phyloP scores from a whole-genome alignment of 441 rosid species.

The Metrosideros polymorpha region DNA sequence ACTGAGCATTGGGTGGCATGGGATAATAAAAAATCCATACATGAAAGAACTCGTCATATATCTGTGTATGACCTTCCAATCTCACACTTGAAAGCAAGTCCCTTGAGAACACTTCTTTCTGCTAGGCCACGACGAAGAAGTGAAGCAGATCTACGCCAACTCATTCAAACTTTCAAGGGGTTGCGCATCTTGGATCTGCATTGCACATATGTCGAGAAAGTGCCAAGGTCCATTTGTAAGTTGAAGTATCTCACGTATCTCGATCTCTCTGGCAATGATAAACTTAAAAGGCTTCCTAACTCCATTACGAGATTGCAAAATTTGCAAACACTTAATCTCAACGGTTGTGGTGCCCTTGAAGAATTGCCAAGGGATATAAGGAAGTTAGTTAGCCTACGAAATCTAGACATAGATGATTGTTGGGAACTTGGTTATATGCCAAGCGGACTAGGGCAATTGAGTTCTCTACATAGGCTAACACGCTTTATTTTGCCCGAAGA shows the following conservation, averaged over 20 bases:
- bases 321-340: neutral
- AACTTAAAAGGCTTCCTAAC: neutral
- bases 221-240: neutral
- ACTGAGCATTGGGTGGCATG: neutral
- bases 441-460: rapidly evolving
- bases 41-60: neutral
- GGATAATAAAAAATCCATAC: neutral
- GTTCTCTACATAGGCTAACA: neutral
- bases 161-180: neutral
- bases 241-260: neutral
- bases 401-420: rapidly evolving
- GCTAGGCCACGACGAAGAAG: rapidly evolving
- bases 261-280: rapidly evolving
- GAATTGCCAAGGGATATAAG: neutral
- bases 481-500: neutral
- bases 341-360: rapidly evolving
- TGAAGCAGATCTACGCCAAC: rapidly evolving
- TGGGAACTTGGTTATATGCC: rapidly evolving
- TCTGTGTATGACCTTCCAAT: neutral
- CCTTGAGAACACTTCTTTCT: neutral
- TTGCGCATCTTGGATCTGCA: rapidly evolving
- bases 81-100: neutral
- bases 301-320: rapidly evolving
- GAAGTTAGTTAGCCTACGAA: neutral
- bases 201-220: rapidly evolving